Evolutionary conservation across 768 basidiomycete genomes (phyloP).

Genomic region (Nevesoporus exiguus): DNA sequence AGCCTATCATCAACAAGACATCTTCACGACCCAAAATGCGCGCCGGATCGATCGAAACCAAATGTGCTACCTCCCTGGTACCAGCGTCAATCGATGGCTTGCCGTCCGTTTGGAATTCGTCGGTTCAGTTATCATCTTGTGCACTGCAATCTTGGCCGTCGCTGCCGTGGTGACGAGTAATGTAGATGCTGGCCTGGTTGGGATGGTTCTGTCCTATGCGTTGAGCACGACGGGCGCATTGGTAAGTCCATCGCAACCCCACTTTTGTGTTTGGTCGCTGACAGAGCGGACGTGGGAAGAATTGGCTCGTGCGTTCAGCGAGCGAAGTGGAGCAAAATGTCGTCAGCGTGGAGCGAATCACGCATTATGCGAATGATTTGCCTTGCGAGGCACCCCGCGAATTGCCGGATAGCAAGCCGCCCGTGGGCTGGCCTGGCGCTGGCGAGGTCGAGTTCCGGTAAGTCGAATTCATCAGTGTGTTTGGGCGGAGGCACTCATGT

Average conservation of each 20-base stretch:
- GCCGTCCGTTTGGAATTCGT: slow-evolving; percentile 82
- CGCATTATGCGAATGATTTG: slow-evolving; percentile 71
- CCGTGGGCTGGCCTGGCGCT: slow-evolving; percentile 62
- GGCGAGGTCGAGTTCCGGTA: slow-evolving; percentile 75
- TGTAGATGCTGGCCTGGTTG: slow-evolving; percentile 86
- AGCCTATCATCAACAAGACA: slow-evolving; percentile 66
- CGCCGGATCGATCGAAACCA: slow-evolving; percentile 83
- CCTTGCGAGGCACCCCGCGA: slow-evolving; percentile 72
- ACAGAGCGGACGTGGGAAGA: slow-evolving; percentile 37
- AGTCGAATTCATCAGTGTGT: slow-evolving; percentile 20
- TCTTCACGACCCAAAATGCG: slow-evolving; percentile 68
- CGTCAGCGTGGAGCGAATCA: slow-evolving; percentile 83
- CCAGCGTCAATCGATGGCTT: slow-evolving; percentile 79
- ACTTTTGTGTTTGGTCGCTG: background rate
- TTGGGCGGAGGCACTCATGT: background rate
- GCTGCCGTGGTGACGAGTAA: slow-evolving; percentile 67
- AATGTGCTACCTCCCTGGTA: slow-evolving; percentile 69
- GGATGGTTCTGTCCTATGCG: slow-evolving; percentile 81
- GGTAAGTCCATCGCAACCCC: slow-evolving; percentile 41
- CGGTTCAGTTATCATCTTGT: slow-evolving; percentile 74
- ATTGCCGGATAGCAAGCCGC: slow-evolving; percentile 54
- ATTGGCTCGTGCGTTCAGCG: slow-evolving; percentile 79
- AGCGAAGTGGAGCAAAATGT: slow-evolving; percentile 91
- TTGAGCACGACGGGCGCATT: slow-evolving; percentile 79
- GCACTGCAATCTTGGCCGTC: slow-evolving; percentile 65